Evolutionary conservation across 805 yeast species (phyloP).

Genomic region (Hanseniaspora lindneri): DNA sequence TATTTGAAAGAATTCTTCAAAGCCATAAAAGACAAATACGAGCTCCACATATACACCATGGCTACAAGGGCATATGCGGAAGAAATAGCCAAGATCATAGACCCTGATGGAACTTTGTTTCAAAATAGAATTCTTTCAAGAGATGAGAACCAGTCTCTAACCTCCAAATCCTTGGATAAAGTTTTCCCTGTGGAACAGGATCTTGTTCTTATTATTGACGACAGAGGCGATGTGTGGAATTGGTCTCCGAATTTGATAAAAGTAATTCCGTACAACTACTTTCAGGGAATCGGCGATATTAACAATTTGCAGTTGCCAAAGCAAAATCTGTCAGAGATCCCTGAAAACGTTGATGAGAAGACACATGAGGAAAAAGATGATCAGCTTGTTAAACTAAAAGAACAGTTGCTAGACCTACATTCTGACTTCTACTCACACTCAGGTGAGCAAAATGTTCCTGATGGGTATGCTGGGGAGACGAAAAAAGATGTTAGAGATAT

Average conservation of each 20-base stretch:
- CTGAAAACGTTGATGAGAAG: constrained; percentile 29
- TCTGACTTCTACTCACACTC: background rate
- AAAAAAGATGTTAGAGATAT: constrained; percentile 2
- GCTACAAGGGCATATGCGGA: constrained; percentile 90
- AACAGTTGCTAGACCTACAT: constrained; percentile 17
- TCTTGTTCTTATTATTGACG: constrained; percentile 93
- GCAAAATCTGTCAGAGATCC: constrained; percentile 10
- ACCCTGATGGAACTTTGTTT: constrained; percentile 75
- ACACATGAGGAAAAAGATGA: constrained; percentile 31
- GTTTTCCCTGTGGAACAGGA: constrained; percentile 92
- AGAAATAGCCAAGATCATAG: constrained; percentile 79
- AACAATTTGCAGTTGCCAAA: constrained; percentile 81
- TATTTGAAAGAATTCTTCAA: constrained; percentile 67
- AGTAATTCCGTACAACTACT: constrained; percentile 90
- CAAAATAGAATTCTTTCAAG: constrained; percentile 85
- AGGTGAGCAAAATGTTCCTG: too few species aligned
- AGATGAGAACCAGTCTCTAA: constrained; percentile 86
- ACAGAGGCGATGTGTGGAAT: constrained; percentile 97
- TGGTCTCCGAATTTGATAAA: constrained; percentile 88
- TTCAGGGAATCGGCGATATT: constrained; percentile 95
- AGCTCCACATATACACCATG: constrained; percentile 94
- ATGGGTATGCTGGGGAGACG: background rate
- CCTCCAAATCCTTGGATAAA: constrained; percentile 77
- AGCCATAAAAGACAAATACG: constrained; percentile 53
- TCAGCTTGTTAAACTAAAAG: constrained; percentile 16